These are phyloP conservation scores for Chiua sp. DNA, from an alignment of 1,284 basidiomycete species.

Conservation along the genomic window DNA sequence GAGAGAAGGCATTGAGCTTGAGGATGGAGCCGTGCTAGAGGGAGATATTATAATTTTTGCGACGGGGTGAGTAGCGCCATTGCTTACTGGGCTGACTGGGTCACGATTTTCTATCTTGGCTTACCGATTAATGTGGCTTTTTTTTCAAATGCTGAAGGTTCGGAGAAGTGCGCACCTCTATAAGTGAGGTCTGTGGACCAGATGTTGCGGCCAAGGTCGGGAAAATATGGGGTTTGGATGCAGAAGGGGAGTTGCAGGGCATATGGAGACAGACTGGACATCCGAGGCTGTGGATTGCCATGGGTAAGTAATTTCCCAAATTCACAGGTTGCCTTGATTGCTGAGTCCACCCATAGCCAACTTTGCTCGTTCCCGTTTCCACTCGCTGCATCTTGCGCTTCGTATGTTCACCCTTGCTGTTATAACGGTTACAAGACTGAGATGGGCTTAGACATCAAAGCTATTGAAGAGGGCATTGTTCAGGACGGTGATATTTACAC, in stretches of 20 bases:
- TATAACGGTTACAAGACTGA: conserved; percentile 1
- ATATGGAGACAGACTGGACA: conserved; percentile 40
- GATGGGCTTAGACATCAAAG: conserved; percentile 32
- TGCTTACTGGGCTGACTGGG: too few species aligned
- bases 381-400: conserved; percentile 42
- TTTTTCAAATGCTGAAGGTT: conserved; percentile 31
- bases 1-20: conserved; percentile 41
- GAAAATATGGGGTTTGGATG: conserved; percentile 50
- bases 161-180: conserved; percentile 30
- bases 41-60: conserved; percentile 53
- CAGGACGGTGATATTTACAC: too few species aligned
- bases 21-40: conserved; percentile 43
- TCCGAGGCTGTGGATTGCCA: conserved; percentile 40
- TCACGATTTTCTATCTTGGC: neutral
- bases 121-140: neutral
- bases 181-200: conserved; percentile 42
- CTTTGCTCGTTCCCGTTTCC: conserved; percentile 36
- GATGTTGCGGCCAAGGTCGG: conserved; percentile 43
- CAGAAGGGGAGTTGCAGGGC: conserved; percentile 50
- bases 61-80: conserved; percentile 38
- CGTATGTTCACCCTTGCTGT: conserved; percentile 26
- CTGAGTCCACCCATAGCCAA: conserved; percentile 29
- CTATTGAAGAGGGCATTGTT: conserved; percentile 29
- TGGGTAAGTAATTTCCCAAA: conserved; percentile 27
- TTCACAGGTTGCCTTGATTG: neutral